Percentiles rank a stretch among this genome's conserved stretches.
Conservation (phyloP, 805 yeast species). For the Pichia ethanolica region DNA sequence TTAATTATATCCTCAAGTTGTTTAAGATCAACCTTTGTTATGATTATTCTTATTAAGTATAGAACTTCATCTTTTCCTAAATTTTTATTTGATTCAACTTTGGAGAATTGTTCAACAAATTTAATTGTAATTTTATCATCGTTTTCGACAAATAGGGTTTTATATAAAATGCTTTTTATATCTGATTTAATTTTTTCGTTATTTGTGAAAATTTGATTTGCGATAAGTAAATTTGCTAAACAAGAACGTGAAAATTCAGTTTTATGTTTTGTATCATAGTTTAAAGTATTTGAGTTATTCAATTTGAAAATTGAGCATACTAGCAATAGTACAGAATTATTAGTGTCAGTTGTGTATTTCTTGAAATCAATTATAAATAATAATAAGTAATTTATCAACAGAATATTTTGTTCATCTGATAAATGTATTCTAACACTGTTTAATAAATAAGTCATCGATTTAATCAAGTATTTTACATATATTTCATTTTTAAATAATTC, state of each 20-base stretch:
- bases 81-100: conserved; percentile 12
- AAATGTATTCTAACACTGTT: conserved; percentile 12
- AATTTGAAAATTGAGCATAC: conserved; percentile 16
- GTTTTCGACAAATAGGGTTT: conserved; percentile 24
- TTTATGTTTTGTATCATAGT: conserved; percentile 22
- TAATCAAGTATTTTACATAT: conserved; percentile 16
- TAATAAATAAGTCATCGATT: conserved; percentile 13
- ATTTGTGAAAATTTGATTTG: conserved; percentile 1
- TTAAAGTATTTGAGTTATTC: conserved; percentile 18
- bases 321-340: conserved; percentile 3
- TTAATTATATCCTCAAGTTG: conserved; percentile 43
- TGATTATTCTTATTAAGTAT: conserved; percentile 24
- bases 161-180: conserved; percentile 18
- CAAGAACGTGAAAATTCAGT: conserved; percentile 20
- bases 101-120: conserved; percentile 28
- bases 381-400: conserved; percentile 13
- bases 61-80: conserved; percentile 20
- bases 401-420: conserved; percentile 23
- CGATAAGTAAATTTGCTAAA: conserved; percentile 17
- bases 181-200: not conserved
- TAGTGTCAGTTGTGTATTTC: not conserved
- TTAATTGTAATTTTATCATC: conserved; percentile 18
- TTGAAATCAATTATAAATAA: not conserved
- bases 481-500: conserved; percentile 17
- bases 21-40: conserved; percentile 29